phyloP scores from a whole-genome alignment of 768 basidiomycete species.

The Mycena haematopus region DNA sequence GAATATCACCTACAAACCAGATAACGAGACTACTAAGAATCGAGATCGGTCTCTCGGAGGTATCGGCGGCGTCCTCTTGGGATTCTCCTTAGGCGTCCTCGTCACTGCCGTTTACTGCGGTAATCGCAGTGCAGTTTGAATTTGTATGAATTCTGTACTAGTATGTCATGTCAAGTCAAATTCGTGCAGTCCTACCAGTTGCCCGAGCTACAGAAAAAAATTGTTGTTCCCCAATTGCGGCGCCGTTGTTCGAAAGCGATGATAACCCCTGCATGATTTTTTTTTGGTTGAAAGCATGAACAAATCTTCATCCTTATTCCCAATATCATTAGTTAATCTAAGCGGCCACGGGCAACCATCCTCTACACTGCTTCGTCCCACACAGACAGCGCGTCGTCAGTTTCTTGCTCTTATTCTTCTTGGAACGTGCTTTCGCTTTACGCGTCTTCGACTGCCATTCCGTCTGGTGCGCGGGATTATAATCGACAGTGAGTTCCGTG shows the following conservation, averaged over 20 bases:
- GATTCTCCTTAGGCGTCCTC: slow-evolving; percentile 24
- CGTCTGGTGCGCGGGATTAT: slow-evolving; percentile 51
- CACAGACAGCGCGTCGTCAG: slow-evolving; percentile 17
- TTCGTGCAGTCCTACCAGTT: neutral
- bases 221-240: neutral
- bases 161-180: neutral
- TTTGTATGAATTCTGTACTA: neutral
- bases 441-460: slow-evolving; percentile 10
- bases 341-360: slow-evolving; percentile 21
- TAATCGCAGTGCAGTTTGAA: slow-evolving; percentile 1
- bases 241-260: neutral
- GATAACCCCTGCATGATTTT: too few species aligned
- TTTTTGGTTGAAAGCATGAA: neutral
- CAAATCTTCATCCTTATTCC: too few species aligned
- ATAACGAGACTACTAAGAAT: slow-evolving; percentile 13
- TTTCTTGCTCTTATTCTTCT: slow-evolving; percentile 13
- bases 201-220: too few species aligned
- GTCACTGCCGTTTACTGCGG: slow-evolving; percentile 8
- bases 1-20: slow-evolving; percentile 17
- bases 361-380: slow-evolving; percentile 15
- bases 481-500: slow-evolving; percentile 71
- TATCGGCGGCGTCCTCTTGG: neutral
- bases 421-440: slow-evolving; percentile 6
- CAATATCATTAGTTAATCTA: neutral
- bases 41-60: neutral